Percentiles rank a stretch among this genome's conserved stretches.
Conservation (phyloP, 1,284 basidiomycete genomes). For the Tylopilus sp. region DNA sequence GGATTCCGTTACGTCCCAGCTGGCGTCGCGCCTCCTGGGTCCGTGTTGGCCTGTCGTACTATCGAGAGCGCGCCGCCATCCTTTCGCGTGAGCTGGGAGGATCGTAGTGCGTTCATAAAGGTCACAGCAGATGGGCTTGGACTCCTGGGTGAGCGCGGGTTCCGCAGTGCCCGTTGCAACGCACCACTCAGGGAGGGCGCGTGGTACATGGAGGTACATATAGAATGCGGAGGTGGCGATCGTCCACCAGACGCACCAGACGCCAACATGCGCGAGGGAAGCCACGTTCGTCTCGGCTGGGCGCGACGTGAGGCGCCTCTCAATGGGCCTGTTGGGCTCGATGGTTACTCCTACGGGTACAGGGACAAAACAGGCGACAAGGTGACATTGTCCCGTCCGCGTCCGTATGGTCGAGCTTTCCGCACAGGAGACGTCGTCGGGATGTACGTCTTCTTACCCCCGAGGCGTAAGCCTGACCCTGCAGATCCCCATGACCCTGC, state of each 20-base stretch:
- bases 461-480: slow-evolving; percentile 50
- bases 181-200: slow-evolving; percentile 85
- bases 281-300: slow-evolving; percentile 90
- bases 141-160: slow-evolving; percentile 83
- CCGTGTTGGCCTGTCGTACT: slow-evolving; percentile 63
- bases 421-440: slow-evolving; percentile 87
- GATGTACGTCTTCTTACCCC: slow-evolving; percentile 88
- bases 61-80: slow-evolving; percentile 70
- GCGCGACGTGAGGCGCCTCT: slow-evolving; percentile 87
- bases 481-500: slow-evolving; percentile 70
- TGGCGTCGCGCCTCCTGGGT: slow-evolving; percentile 63
- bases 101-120: slow-evolving; percentile 76
- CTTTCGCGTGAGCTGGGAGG: slow-evolving; percentile 81
- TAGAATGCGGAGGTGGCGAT: slow-evolving; percentile 76
- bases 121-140: slow-evolving; percentile 80
- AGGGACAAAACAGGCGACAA: slow-evolving; percentile 92
- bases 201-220: slow-evolving; percentile 92
- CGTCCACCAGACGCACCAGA: slow-evolving; percentile 38
- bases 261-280: slow-evolving; percentile 53
- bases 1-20: slow-evolving; percentile 81
- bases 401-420: slow-evolving; percentile 74
- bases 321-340: slow-evolving; percentile 90
- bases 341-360: slow-evolving; percentile 91
- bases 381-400: slow-evolving; percentile 78
- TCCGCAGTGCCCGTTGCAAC: slow-evolving; percentile 86